A percentile compares a stretch with the other conserved stretches of the same genome.
Evolutionary conservation across 495 filamentous ascomycete species (phyloP).

Genomic region (Aspergillus hancockii): DNA sequence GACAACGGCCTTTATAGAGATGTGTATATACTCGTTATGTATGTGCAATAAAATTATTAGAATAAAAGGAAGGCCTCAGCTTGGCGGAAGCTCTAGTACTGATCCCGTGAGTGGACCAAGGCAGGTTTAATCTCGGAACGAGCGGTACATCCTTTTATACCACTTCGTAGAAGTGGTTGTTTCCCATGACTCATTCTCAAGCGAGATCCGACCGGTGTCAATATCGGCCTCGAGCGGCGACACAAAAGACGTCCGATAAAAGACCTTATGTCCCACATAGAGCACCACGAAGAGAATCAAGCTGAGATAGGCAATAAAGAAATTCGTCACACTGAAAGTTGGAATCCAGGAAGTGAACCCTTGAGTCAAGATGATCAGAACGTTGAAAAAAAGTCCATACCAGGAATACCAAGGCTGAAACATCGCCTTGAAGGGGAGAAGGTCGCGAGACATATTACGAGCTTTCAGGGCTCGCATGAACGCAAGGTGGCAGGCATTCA

Average conservation of each 20-base stretch:
- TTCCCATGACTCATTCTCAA: slow-evolving; percentile 49
- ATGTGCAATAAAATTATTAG: slow-evolving; percentile 1
- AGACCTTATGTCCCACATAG: slow-evolving; percentile 59
- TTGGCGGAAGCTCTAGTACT: background rate
- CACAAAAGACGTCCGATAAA: slow-evolving; percentile 45
- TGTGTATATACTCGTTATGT: background rate
- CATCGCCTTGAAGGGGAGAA: slow-evolving; percentile 59
- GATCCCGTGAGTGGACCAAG: background rate
- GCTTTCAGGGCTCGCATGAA: slow-evolving; percentile 61
- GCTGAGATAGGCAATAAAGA: slow-evolving; percentile 64
- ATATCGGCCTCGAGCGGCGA: slow-evolving; percentile 48
- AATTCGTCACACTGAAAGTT: slow-evolving; percentile 54
- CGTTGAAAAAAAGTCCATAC: slow-evolving; percentile 65
- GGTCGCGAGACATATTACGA: slow-evolving; percentile 56
- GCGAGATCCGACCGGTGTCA: slow-evolving; percentile 42
- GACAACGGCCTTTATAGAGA: background rate
- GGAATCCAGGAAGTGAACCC: slow-evolving; percentile 70
- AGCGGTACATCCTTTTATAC: slow-evolving; percentile 29
- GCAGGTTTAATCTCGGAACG: background rate
- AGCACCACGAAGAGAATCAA: slow-evolving; percentile 61
- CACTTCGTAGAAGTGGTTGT: slow-evolving; percentile 44
- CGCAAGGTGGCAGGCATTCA: slow-evolving; percentile 59
- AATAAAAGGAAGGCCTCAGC: background rate
- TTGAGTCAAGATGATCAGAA: slow-evolving; percentile 66
- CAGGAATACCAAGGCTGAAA: slow-evolving; percentile 60